phyloP scores from a whole-genome alignment of 192 early-diverging fungal species.

The Backusella parvicylindrica region DNA sequence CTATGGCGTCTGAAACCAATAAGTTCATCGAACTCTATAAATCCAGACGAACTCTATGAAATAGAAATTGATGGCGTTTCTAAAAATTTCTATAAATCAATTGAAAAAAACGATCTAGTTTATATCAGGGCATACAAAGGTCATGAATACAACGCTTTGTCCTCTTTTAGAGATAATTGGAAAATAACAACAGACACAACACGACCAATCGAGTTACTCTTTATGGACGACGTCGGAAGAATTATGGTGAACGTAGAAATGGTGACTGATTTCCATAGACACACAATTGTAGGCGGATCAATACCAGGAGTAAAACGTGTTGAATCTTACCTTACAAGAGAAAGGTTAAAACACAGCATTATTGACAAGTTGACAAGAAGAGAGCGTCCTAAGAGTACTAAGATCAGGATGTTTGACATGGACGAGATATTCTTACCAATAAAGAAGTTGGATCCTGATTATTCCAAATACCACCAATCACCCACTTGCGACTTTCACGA shows the following conservation, averaged over 20 bases:
- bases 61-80: neutral
- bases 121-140: constrained; percentile 6
- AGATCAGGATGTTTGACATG: neutral
- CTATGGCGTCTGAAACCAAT: neutral
- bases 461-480: neutral
- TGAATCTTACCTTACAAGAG: neutral
- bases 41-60: neutral
- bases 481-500: neutral
- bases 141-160: neutral
- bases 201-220: neutral
- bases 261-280: neutral
- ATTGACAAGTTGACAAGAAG: neutral
- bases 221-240: neutral
- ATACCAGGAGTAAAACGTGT: neutral
- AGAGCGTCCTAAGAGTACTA: neutral
- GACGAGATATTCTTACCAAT: neutral
- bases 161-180: neutral
- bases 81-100: neutral
- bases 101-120: neutral
- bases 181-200: neutral
- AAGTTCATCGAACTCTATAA: too few relatives aligned
- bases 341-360: neutral
- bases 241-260: neutral
- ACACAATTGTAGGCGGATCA: neutral
- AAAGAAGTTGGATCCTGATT: neutral